Conservation (phyloP, 2,329 filamentous ascomycete species). For the Dothideomycetes sp. region DNA sequence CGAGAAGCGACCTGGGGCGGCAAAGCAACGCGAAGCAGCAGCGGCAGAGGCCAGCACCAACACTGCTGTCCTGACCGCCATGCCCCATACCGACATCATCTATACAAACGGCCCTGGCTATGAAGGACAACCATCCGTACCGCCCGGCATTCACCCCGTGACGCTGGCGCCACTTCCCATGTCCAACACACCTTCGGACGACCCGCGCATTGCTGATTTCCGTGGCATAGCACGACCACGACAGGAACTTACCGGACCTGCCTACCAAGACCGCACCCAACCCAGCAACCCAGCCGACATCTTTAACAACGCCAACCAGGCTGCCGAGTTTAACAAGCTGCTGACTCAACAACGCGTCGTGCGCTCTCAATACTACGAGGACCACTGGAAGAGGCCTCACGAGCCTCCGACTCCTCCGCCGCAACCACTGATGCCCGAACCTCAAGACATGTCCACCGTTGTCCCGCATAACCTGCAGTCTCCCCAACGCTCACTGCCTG, state of each 20-base stretch:
- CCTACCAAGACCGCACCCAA: conserved; percentile 81
- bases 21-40: conserved; percentile 76
- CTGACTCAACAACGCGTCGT: conserved; percentile 71
- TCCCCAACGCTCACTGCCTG: conserved; percentile 26
- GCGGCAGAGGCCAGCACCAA: conserved; percentile 53
- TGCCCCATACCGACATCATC: conserved; percentile 75
- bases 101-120: conserved; percentile 54
- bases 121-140: conserved; percentile 25
- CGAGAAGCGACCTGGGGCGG: conserved; percentile 87
- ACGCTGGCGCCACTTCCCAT: conserved; percentile 67
- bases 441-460: conserved; percentile 30
- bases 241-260: conserved; percentile 78
- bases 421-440: conserved; percentile 32
- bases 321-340: conserved; percentile 82
- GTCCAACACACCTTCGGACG: conserved; percentile 73
- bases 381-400: conserved; percentile 73
- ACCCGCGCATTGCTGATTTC: conserved; percentile 72
- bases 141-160: conserved; percentile 61
- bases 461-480: conserved; percentile 39
- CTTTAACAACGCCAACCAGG: conserved; percentile 74
- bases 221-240: conserved; percentile 74
- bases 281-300: conserved; percentile 69
- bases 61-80: conserved; percentile 47
- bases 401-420: conserved; percentile 56
- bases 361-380: conserved; percentile 70